Evolutionary conservation across 176 grass and related monocot genomes (phyloP), one percentile per base, ranked within the genome.

Genomic region (Triticum urartu): DNA sequence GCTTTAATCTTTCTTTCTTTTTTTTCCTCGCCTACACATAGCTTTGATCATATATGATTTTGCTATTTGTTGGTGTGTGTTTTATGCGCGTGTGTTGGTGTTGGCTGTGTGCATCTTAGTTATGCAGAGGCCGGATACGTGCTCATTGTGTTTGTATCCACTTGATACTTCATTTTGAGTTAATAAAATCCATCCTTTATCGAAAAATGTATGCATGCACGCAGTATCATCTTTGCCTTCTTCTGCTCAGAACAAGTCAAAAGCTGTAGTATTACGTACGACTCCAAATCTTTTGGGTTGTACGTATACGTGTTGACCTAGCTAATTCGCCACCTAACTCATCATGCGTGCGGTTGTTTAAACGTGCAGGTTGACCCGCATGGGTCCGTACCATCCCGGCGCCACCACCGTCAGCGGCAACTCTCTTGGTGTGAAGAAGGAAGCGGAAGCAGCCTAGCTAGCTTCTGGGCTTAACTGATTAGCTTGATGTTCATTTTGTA

Each of bases 331-430:
- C 30, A 26, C 72, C 14, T 13, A 67, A 21, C 7, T 38, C 17
- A 20, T 39, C 28, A 5, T 21, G 50, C 50, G 15, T 54, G 15
- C 1, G 24, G 42, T 81, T 43, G 9, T 69, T 85, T 79, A 54
- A 75, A 86, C 81, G 77, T 92, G 94, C 88, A 97, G 94, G 83
- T 71, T 94, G 81, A 90, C 77, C 1, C 17, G 39, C 38, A 6
- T 69, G 45, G 65, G 88, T 7, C 94, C 94, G 1, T 97, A 94
- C 32, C 78, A 79, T 61, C 43, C 64, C 43, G 43, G 10, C 9
- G 24, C 11, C 42, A 43, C 36, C 38, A 11, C 6, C 56, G 4
- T 2, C 50, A 14, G 30, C 47, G 18, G 1, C 33, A 82, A 82
- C 58, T 11, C n/a, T 4, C 64, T 77, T 6, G 13, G 12, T 38